A percentile compares a stretch with the other conserved stretches of the same genome.
Evolutionary conservation across 2,329 filamentous ascomycete species (phyloP).

Genomic region (Pseudocercospora pini-densiflorae): DNA sequence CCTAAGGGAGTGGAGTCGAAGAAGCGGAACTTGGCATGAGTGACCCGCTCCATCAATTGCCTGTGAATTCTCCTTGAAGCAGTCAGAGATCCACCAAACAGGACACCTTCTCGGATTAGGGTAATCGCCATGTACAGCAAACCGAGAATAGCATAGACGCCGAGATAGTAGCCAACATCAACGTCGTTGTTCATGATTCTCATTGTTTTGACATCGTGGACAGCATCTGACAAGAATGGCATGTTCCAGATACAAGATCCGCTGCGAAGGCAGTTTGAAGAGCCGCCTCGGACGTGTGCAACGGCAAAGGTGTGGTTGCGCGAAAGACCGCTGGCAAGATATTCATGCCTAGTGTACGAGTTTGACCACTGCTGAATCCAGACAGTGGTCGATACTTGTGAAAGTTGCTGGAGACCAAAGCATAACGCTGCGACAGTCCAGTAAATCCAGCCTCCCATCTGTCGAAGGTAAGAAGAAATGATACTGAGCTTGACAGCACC

Average conservation of each 20-base stretch:
- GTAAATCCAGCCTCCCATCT: slow-evolving; percentile 98
- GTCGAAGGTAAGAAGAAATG: slow-evolving; percentile 79
- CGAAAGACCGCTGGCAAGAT: slow-evolving; percentile 29
- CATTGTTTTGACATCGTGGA: slow-evolving; percentile 26
- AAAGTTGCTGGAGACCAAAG: slow-evolving; percentile 82
- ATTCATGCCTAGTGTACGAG: slow-evolving; percentile 67
- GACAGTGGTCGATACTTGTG: slow-evolving; percentile 83
- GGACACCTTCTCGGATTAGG: slow-evolving; percentile 79
- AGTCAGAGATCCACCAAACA: slow-evolving; percentile 89
- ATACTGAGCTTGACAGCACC: slow-evolving; percentile 89
- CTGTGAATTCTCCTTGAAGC: slow-evolving; percentile 86
- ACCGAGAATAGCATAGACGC: slow-evolving; percentile 80
- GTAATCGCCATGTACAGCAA: slow-evolving; percentile 78
- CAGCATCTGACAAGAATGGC: slow-evolving; percentile 33
- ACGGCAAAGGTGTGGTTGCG: slow-evolving; percentile 40
- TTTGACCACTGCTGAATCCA: slow-evolving; percentile 98
- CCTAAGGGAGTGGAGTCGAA: slow-evolving; percentile 96
- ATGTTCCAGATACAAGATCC: slow-evolving; percentile 56
- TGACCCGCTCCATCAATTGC: slow-evolving; percentile 75
- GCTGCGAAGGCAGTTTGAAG: slow-evolving; percentile 54
- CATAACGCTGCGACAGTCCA: slow-evolving; percentile 77
- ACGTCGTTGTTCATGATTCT: slow-evolving; percentile 51
- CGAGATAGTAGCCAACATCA: slow-evolving; percentile 81
- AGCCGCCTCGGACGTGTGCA: slow-evolving; percentile 47
- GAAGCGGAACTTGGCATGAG: slow-evolving; percentile 93